These are phyloP conservation scores for Malania oleifera DNA, from an alignment of 164 flowering plant genomes.

Conservation along the genomic window DNA sequence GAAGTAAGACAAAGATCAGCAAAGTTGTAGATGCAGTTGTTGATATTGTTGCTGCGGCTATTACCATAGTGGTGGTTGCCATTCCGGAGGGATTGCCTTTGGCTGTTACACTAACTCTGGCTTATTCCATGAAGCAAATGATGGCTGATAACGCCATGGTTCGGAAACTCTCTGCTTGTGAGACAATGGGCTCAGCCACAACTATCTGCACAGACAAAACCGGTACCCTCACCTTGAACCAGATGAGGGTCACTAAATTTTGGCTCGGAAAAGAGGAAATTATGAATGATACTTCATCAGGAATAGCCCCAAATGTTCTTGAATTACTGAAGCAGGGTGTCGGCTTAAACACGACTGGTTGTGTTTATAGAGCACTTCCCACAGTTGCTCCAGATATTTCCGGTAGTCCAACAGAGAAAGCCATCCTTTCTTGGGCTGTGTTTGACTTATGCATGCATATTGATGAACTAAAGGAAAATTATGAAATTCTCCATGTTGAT, in stretches of 20 bases:
- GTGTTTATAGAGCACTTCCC: slow-evolving; percentile 6
- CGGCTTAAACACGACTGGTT: slow-evolving; percentile 8
- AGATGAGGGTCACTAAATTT: slow-evolving; percentile 1
- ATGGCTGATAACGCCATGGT: slow-evolving; percentile 38
- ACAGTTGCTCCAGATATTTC: slow-evolving; percentile 8
- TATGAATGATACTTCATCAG: not conserved
- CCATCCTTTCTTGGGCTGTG: slow-evolving; percentile 25
- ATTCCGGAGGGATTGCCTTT: slow-evolving; percentile 40
- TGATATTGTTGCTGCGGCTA: slow-evolving; percentile 30
- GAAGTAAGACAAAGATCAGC: not conserved
- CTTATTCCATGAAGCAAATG: slow-evolving; percentile 44
- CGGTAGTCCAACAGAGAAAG: slow-evolving; percentile 23
- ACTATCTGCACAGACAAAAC: slow-evolving; percentile 33
- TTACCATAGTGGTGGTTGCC: slow-evolving; percentile 40
- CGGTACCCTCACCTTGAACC: not conserved
- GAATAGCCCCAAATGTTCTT: not conserved
- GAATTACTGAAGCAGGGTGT: slow-evolving; percentile 1
- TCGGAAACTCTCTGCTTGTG: slow-evolving; percentile 31
- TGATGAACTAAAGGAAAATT: slow-evolving; percentile 17
- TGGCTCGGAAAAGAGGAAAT: slow-evolving; percentile 2
- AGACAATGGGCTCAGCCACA: slow-evolving; percentile 38
- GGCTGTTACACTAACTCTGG: slow-evolving; percentile 36
- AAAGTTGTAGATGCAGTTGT: slow-evolving; percentile 17
- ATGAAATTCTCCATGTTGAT: slow-evolving; percentile 26
- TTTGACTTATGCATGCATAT: slow-evolving; percentile 29